These are phyloP conservation scores for Encephalitozoon cuniculi DNA, from an alignment of 371 early-diverging fungal species.

Conservation along the genomic window DNA sequence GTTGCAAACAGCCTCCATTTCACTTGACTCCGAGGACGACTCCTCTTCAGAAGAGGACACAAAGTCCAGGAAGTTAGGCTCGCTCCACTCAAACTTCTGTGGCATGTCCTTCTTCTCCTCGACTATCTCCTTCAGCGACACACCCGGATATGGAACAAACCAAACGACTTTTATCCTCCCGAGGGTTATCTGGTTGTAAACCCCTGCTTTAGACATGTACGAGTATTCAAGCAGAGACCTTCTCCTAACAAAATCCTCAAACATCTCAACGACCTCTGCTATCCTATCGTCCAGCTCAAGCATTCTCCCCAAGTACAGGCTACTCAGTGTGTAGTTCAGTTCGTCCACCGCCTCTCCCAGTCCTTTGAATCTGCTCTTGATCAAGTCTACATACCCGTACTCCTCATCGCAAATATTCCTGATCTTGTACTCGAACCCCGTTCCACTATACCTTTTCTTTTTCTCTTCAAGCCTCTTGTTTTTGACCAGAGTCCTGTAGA, in stretches of 20 bases:
- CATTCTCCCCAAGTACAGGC: conserved; percentile 26
- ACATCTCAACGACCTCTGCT: conserved; percentile 14
- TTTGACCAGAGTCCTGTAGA: conserved; percentile 25
- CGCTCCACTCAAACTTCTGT: background rate
- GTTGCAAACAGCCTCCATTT: background rate
- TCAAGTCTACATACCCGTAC: conserved; percentile 31
- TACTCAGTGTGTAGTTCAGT: conserved; percentile 24
- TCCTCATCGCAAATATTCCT: conserved; percentile 12
- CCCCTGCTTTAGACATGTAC: conserved; percentile 40
- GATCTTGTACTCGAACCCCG: conserved; percentile 6
- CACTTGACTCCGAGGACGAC: background rate
- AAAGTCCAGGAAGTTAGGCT: conserved; percentile 20
- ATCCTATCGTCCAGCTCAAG: conserved; percentile 14
- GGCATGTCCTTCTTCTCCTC: conserved; percentile 34
- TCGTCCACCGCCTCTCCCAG: conserved; percentile 45
- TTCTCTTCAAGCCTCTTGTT: conserved; percentile 25
- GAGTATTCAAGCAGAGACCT: conserved; percentile 25
- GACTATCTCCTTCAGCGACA: conserved; percentile 22
- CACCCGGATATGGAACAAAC: conserved; percentile 34
- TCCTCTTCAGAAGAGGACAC: background rate
- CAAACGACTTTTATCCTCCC: conserved; percentile 38
- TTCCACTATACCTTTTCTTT: conserved; percentile 3
- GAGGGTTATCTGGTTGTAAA: conserved; percentile 36
- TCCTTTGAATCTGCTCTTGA: conserved; percentile 33
- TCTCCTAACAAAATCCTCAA: conserved; percentile 35